phyloP scores from a whole-genome alignment of 371 early-diverging fungal species.

The Blastocladiella emersonii region DNA sequence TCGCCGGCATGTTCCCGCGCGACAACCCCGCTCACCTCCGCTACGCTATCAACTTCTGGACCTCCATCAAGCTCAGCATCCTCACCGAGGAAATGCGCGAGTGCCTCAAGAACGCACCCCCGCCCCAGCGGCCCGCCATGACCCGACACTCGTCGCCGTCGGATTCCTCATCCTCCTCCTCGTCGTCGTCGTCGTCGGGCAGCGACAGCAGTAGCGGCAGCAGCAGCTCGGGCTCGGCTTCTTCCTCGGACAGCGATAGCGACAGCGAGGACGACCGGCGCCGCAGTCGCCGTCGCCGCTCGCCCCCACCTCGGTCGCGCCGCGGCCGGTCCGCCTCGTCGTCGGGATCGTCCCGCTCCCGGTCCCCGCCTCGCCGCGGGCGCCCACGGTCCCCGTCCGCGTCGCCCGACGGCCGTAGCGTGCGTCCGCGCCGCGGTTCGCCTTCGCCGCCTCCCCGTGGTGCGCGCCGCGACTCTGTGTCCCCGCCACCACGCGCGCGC shows the following conservation, averaged over 20 bases:
- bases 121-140: slow-evolving; percentile 8
- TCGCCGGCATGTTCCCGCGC: slow-evolving; percentile 75
- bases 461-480: no score
- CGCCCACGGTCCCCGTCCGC: no score
- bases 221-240: not conserved
- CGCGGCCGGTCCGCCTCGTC: not conserved
- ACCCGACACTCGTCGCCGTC: not conserved
- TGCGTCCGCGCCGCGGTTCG: not conserved
- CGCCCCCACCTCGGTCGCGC: no score
- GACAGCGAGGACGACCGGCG: not conserved
- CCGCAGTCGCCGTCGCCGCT: not conserved
- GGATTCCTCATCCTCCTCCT: slow-evolving; percentile 5
- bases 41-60: slow-evolving; percentile 96
- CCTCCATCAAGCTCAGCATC: slow-evolving; percentile 82
- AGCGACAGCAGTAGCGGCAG: no score
- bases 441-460: no score
- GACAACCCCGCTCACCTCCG: slow-evolving; percentile 76
- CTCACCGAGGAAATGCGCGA: slow-evolving; percentile 88
- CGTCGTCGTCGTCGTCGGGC: not conserved
- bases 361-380: no score
- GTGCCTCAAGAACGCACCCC: slow-evolving; percentile 32
- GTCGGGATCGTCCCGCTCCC: no score
- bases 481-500: no score
- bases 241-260: not conserved
- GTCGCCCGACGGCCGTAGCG: not conserved